These are phyloP conservation scores for Glaciozyma antarctica DNA, from an alignment of 768 basidiomycete genomes.

Conservation along the genomic window DNA sequence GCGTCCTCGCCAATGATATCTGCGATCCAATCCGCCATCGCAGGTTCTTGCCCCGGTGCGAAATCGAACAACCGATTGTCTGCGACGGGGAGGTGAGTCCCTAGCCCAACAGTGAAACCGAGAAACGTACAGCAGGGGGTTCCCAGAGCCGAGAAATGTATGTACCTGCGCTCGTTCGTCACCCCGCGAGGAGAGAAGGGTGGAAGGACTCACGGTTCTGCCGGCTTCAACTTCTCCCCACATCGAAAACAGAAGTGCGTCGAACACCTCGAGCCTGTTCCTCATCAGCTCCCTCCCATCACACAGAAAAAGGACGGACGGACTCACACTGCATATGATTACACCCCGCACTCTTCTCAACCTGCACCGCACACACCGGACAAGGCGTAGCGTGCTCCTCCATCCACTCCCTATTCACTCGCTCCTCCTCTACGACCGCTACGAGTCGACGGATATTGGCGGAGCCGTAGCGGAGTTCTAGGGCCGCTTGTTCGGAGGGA, in stretches of 20 bases:
- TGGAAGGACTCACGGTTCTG: not conserved
- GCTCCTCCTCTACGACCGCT: slow-evolving; percentile 30
- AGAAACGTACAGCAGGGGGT: too few relatives aligned
- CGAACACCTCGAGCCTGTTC: slow-evolving; percentile 49
- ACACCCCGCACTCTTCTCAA: slow-evolving; percentile 26
- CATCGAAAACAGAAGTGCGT: slow-evolving; percentile 1
- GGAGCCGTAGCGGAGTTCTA: slow-evolving; percentile 33
- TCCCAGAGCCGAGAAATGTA: too few relatives aligned
- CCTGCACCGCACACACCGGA: slow-evolving; percentile 13
- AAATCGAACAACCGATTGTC: too few relatives aligned
- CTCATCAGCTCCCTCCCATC: not conserved
- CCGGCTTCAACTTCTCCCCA: not conserved
- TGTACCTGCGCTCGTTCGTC: too few relatives aligned
- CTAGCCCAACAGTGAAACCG: too few relatives aligned
- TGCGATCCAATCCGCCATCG: too few relatives aligned
- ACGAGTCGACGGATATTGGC: slow-evolving; percentile 29
- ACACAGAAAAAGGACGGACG: not conserved
- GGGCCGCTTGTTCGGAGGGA: not conserved
- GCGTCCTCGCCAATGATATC: too few relatives aligned
- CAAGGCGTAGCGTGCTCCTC: slow-evolving; percentile 23
- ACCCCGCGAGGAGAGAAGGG: too few relatives aligned
- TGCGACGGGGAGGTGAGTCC: too few relatives aligned
- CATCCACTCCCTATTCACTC: slow-evolving; percentile 30
- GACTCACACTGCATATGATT: slow-evolving; percentile 7
- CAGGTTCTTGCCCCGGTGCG: too few relatives aligned